These are phyloP conservation scores for Madurella fahalii DNA, from an alignment of 2,329 filamentous ascomycete species.

Conservation along the genomic window DNA sequence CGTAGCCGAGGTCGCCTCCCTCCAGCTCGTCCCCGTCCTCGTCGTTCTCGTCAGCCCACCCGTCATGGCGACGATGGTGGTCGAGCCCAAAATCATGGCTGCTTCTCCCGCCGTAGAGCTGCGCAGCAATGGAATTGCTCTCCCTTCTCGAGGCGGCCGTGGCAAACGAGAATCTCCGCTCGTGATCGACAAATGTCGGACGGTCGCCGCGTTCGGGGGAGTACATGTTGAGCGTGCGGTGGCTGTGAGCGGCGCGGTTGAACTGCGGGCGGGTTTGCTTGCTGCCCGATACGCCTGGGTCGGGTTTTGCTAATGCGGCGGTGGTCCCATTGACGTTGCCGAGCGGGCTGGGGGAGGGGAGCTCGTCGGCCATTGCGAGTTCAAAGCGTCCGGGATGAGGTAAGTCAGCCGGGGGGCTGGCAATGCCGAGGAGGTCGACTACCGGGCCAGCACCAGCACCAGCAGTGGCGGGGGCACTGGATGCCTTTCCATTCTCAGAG, in stretches of 20 bases:
- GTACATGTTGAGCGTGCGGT: constrained; percentile 27
- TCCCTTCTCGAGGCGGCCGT: constrained; percentile 45
- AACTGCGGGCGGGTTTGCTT: constrained; percentile 22
- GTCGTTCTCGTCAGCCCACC: constrained; percentile 61
- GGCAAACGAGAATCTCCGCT: constrained; percentile 53
- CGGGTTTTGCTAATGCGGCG: background rate
- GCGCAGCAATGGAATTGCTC: constrained; percentile 50
- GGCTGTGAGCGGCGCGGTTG: constrained; percentile 22
- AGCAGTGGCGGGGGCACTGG: constrained; percentile 16
- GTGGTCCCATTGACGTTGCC: constrained; percentile 17
- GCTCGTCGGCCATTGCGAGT: constrained; percentile 42
- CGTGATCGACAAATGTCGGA: constrained; percentile 36
- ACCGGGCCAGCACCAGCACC: constrained; percentile 26
- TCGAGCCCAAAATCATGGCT: background rate
- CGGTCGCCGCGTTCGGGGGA: constrained; percentile 27
- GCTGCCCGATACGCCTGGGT: constrained; percentile 2
- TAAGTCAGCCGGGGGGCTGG: constrained; percentile 59
- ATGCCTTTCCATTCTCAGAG: constrained; percentile 32
- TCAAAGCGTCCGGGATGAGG: constrained; percentile 75
- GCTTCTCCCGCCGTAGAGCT: constrained; percentile 40
- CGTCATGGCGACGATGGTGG: constrained; percentile 38
- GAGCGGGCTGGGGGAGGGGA: constrained; percentile 24
- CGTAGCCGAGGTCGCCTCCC: constrained; percentile 82
- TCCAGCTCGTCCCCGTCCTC: constrained; percentile 73
- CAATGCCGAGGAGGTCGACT: constrained; percentile 68